phyloP scores from a whole-genome alignment of 1,284 basidiomycete species.

The Ustilago trichophora region DNA sequence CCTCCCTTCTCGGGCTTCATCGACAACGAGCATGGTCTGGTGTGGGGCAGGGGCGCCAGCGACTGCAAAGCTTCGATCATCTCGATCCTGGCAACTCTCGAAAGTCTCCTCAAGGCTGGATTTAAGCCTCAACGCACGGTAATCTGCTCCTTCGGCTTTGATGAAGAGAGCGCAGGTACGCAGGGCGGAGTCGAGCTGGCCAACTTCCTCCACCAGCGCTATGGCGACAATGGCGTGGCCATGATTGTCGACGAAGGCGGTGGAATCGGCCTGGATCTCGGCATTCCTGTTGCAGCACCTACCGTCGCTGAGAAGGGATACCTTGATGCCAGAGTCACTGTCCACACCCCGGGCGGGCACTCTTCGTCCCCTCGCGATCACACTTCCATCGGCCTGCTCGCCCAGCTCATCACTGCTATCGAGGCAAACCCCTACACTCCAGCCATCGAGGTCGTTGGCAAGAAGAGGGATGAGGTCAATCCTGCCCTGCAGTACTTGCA shows the following conservation, averaged over 20 bases:
- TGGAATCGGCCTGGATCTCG: conserved; percentile 31
- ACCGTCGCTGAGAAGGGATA: conserved; percentile 76
- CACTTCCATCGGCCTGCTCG: conserved; percentile 74
- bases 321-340: conserved; percentile 61
- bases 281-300: conserved; percentile 67
- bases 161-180: conserved; percentile 71
- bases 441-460: conserved; percentile 56
- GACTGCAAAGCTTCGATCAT: conserved; percentile 68
- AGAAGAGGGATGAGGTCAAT: conserved; percentile 40
- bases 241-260: conserved; percentile 63
- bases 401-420: conserved; percentile 71
- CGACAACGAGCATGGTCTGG: conserved; percentile 68
- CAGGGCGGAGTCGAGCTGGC: conserved; percentile 58
- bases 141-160: conserved; percentile 75
- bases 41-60: conserved; percentile 69
- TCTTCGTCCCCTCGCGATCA: conserved; percentile 73
- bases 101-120: conserved; percentile 68
- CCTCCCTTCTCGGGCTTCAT: conserved; percentile 70
- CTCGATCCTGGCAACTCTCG: conserved; percentile 69
- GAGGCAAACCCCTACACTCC: conserved; percentile 71
- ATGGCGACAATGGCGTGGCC: conserved; percentile 47
- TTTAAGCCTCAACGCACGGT: conserved; percentile 69
- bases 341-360: conserved; percentile 73
- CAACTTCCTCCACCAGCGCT: conserved; percentile 35
- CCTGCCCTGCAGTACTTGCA: conserved; percentile 69